Evolutionary conservation across 2,329 filamentous ascomycete species (phyloP), one percentile per base, ranked within the genome.

Genomic region (Pyricularia sp.): DNA sequence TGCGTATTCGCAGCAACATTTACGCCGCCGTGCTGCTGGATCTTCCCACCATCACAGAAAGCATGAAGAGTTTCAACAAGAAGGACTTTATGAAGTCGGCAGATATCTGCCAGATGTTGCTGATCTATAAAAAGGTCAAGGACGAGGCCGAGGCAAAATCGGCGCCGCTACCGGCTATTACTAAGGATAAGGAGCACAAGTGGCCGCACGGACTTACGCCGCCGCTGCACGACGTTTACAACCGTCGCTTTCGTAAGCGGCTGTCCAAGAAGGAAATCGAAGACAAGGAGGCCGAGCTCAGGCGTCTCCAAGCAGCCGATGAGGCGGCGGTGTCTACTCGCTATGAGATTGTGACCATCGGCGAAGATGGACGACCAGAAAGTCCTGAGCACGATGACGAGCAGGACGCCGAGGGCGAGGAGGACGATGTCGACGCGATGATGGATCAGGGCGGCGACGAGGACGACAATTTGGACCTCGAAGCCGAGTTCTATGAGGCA

Each of bases 21-120:
- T 97, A 92, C 76, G 93, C 92, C 0, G 92, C 91, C 28, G 86
- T 90, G 25, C 83, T 97, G 77, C 89, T 97, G 10, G 93, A 96
- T 73, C 80, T 97, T 36, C 93, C 93, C 0, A 95, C 92, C 70
- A 92, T 97, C 69, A 89, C 94, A 5, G 93, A 97, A 77, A 90
- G 89, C 9, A 93, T 95, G 90, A 97, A 97, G 82, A 94, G 91
- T 70, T 97, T 93, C 92, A 93, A 97, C 77, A 90, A 90, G 75
- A 93, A 92, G 75, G 86, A 89, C 23, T 93, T 94, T 83, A 93
- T 94, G 82, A 97, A 97, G 80, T 91, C 92, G 10, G 91, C 92
- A 36, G 93, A 97, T 75, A 87, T 97, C 42, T 93, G 90, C 73
- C 93, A 97, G 80, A 96, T 97, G 91, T 85, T 97, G 50, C 81